Evolutionary conservation across 805 yeast genomes (phyloP), one percentile per base, ranked within the genome.

Genomic region (Barnettozyma salicaria): DNA sequence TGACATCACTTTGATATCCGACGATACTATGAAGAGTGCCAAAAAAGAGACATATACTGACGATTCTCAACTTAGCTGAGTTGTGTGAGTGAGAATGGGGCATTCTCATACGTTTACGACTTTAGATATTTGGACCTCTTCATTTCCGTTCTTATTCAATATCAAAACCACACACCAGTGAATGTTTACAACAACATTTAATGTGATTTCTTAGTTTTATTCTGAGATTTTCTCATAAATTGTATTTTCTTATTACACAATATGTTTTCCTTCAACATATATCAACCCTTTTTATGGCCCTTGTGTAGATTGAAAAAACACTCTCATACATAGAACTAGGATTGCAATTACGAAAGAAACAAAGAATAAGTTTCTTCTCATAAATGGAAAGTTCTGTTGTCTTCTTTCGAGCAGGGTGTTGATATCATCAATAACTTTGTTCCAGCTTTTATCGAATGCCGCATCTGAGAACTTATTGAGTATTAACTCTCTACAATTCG

Each of bases 391-490:
- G 21, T 14, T 27, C 16, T 27, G 4, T 11, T 19, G 7, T 20
- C 24, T 21, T 27, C 22, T 30, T 14, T 12, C 13, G 24, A 19
- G 10, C 9, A 40, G 23, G 4, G 8, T 19, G 9, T 39, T 29
- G 16, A 45, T 35, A 20, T 32, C 44, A 9, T 39, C 39, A 13
- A 59, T 32, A 6, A 43, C 42, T 25, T 48, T 40, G n/a, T 47
- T 55, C 94, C 95, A 85, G 19, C 61, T 59, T 7, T 43, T 45
- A 26, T 66, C 72, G 52, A 85, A 85, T 19, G 60, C 64, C 14
- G 59, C 60, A 52, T 83, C 84, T 5, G 86, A 75, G 51, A 86
- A 85, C 53, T 74, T 70, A 34, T 68, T 64, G 21, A 58, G 42
- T 9, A 68, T 76, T 41, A 70, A 55, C n/a, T 58, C 52, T 30